These are phyloP conservation scores for Russula emetica DNA, from an alignment of 768 basidiomycete species.

Conservation along the genomic window DNA sequence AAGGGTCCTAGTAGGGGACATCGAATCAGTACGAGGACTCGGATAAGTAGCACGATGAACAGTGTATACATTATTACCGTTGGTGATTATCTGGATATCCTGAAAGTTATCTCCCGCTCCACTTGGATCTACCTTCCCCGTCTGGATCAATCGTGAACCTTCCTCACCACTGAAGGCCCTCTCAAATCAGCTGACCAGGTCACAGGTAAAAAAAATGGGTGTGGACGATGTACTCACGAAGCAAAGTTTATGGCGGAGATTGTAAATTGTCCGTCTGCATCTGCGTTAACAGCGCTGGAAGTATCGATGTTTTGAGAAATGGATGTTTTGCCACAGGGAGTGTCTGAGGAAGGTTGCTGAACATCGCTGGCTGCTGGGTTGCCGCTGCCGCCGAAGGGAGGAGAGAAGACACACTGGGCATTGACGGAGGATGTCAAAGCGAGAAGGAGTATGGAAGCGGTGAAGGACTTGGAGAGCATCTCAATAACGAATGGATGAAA, in stretches of 20 bases:
- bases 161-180: constrained; percentile 37
- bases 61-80: constrained; percentile 36
- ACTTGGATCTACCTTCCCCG: constrained; percentile 43
- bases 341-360: too few relatives aligned
- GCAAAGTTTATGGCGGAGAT: constrained; percentile 46
- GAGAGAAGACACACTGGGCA: constrained; percentile 43
- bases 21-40: too few relatives aligned
- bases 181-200: constrained; percentile 34
- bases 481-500: not conserved
- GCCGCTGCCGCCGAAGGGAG: constrained; percentile 40
- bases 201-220: constrained; percentile 38
- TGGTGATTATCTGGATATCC: constrained; percentile 42
- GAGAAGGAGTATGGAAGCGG: constrained; percentile 35
- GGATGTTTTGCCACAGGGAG: not conserved
- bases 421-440: constrained; percentile 38
- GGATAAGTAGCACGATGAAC: constrained; percentile 26
- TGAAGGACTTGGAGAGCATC: constrained; percentile 33
- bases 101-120: constrained; percentile 32
- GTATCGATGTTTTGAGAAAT: constrained; percentile 40
- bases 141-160: constrained; percentile 44
- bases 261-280: constrained; percentile 41
- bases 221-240: constrained; percentile 35
- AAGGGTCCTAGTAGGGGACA: too few relatives aligned
- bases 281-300: constrained; percentile 32
- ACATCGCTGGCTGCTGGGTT: constrained; percentile 30